These are phyloP conservation scores for Mycosphaerella sp. DNA, from an alignment of 2,329 filamentous ascomycete genomes.

Conservation along the genomic window DNA sequence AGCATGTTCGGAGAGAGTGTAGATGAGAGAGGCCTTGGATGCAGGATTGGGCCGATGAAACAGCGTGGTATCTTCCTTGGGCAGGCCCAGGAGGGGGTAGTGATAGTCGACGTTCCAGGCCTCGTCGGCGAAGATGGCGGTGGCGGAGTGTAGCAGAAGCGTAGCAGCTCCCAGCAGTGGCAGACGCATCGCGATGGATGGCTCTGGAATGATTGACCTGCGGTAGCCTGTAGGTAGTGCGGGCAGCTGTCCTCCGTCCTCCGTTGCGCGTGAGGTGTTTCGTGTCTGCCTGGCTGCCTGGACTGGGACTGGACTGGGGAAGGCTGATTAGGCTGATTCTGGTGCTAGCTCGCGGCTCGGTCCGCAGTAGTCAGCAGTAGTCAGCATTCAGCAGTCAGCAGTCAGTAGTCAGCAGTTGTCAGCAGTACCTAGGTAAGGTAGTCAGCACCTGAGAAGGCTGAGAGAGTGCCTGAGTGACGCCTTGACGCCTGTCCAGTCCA, in stretches of 20 bases:
- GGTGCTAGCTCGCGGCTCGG: background rate
- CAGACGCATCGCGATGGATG: constrained; percentile 19
- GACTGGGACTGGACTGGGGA: background rate
- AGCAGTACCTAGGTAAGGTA: too few species aligned
- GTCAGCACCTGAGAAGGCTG: too few species aligned
- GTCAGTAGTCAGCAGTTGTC: too few species aligned
- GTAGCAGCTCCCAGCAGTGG: constrained; percentile 30
- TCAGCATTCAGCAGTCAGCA: too few species aligned
- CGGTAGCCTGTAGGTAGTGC: too few species aligned
- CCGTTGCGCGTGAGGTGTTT: background rate
- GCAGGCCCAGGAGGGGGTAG: constrained; percentile 77
- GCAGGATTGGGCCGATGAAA: constrained; percentile 80
- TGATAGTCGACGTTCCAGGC: constrained; percentile 91
- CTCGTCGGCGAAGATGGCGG: constrained; percentile 81
- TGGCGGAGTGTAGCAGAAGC: constrained; percentile 46
- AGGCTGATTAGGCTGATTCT: background rate
- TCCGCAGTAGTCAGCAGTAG: too few species aligned
- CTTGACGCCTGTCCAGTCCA: too few species aligned
- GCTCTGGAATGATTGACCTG: background rate
- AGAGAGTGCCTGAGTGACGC: too few species aligned
- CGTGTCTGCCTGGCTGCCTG: background rate
- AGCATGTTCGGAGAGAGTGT: constrained; percentile 78
- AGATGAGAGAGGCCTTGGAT: constrained; percentile 82
- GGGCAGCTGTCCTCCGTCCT: too few species aligned
- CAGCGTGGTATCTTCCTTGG: constrained; percentile 78